phyloP scores from a whole-genome alignment of 1,139 yeast genomes.

The Spencermartinsiella ligniputridi region DNA sequence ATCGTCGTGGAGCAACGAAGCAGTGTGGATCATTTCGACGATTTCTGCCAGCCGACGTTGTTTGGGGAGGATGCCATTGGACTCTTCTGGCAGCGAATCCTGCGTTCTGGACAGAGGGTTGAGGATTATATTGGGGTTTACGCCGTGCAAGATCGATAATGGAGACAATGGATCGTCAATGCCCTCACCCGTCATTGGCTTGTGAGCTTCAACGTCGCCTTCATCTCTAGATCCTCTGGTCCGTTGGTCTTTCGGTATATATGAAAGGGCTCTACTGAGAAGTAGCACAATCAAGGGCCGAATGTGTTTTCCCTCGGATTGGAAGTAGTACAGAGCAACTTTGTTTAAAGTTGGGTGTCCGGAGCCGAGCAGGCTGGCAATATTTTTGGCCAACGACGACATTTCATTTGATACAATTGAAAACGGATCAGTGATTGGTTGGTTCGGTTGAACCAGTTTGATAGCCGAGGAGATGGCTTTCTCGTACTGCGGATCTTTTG shows the following conservation, averaged over 20 bases:
- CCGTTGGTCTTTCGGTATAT: slow-evolving; percentile 68
- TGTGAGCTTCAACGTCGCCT: slow-evolving; percentile 29
- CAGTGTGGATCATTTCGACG: slow-evolving; percentile 98
- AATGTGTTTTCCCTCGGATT: slow-evolving; percentile 93
- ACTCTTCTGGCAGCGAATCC: slow-evolving; percentile 54
- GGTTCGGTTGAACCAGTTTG: slow-evolving; percentile 69
- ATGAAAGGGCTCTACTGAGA: slow-evolving; percentile 74
- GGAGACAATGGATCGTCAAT: slow-evolving; percentile 59
- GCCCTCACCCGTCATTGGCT: slow-evolving; percentile 29
- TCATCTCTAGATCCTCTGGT: slow-evolving; percentile 43
- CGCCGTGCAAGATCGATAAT: slow-evolving; percentile 76
- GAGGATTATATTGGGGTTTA: slow-evolving; percentile 71
- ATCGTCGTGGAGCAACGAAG: slow-evolving; percentile 93
- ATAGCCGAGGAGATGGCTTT: slow-evolving; percentile 78
- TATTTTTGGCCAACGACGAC: slow-evolving; percentile 83
- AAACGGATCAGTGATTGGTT: slow-evolving; percentile 68
- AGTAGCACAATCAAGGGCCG: slow-evolving; percentile 85
- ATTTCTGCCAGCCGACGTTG: slow-evolving; percentile 95
- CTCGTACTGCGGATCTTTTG: slow-evolving; percentile 18
- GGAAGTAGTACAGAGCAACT: slow-evolving; percentile 89
- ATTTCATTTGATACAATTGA: slow-evolving; percentile 92
- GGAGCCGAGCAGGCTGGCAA: slow-evolving; percentile 80
- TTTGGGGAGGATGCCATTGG: slow-evolving; percentile 71
- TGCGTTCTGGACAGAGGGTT: slow-evolving; percentile 84
- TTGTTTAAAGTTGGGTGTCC: slow-evolving; percentile 91